Evolutionary conservation across 208 protist species (phyloP), one percentile per base, ranked within the genome.

Genomic region (Leishmania martiniquensis): DNA sequence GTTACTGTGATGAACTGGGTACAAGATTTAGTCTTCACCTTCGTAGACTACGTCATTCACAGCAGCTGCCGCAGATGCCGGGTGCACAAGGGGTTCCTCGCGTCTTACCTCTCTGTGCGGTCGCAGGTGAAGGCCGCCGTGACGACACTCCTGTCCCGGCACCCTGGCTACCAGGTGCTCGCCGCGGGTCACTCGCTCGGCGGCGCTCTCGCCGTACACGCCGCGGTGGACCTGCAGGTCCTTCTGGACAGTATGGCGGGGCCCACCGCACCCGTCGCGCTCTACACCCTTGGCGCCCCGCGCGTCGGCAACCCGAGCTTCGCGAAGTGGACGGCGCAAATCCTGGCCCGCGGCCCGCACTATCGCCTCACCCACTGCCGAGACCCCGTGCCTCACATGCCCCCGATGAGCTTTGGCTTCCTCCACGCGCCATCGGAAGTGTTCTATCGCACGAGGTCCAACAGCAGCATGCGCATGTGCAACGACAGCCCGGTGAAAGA

Each of bases 101-200:
- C 72, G 32, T 44, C 78, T 42, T 96, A 87, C 76, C 29, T 72
- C 7, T 84, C 72, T n/a, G 15, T 96, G 17, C 29, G 29, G 51
- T 15, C 39, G 29, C 34, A 81, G 37, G 44, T 96, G 34, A 65
- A 62, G 55, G 12, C 12, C 13, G 80, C 87, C 34, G 69, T 90
- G 32, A 39, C 77, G 47, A 25, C n/a, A 52, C 87, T 92, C 37
- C 59, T 76, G 15, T 45, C 20, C 39, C 20, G 32, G 39, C 74
- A 87, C 78, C 88, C 84, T 13, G 42, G 5, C 55, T 84, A 83
- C 74, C 12, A 37, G 4, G 29, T 93, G n/a, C 78, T 94, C 57
- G 62, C 93, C 71, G 91, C 90, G 9, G 92, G 92, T 2, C 92
- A 96, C 86, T 92, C 86, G 5, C 80, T 96, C 34, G 92, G 92